A percentile compares a stretch with the other conserved stretches of the same genome.
These are phyloP conservation scores for Pyrus hybrid DNA, from an alignment of 331 rosid genomes.

Conservation along the genomic window DNA sequence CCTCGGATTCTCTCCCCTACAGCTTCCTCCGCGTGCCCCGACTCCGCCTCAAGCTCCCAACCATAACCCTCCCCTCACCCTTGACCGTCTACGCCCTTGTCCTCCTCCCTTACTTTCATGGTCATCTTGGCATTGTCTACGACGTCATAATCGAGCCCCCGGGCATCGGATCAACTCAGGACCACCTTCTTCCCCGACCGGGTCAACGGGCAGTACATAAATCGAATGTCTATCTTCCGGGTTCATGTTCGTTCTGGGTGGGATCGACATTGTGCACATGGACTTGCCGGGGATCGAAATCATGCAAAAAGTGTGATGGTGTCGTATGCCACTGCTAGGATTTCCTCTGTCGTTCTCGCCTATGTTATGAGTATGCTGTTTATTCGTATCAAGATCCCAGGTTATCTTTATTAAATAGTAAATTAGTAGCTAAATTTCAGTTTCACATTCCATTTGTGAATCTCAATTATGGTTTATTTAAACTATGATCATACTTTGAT, in stretches of 20 bases:
- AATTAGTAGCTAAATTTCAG: background rate
- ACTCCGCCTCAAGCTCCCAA: constrained; percentile 45
- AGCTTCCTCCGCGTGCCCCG: constrained; percentile 73
- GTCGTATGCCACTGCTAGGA: constrained; percentile 70
- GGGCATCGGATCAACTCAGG: constrained; percentile 82
- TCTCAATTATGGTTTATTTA: background rate
- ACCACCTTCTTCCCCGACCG: constrained; percentile 60
- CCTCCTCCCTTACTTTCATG: constrained; percentile 94
- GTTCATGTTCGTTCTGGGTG: constrained; percentile 89
- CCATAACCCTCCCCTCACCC: constrained; percentile 56
- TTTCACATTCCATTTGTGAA: background rate
- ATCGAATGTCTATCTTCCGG: constrained; percentile 85
- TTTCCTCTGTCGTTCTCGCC: constrained; percentile 50
- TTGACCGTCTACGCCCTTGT: constrained; percentile 65
- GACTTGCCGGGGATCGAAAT: constrained; percentile 83
- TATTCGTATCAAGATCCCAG: constrained; percentile 91
- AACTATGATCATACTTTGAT: background rate
- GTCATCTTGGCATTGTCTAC: constrained; percentile 84
- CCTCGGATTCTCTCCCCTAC: constrained; percentile 45
- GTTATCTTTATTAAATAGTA: constrained; percentile 59
- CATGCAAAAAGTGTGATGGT: constrained; percentile 64
- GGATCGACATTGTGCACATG: constrained; percentile 60
- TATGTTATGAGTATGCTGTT: constrained; percentile 91
- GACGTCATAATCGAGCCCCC: constrained; percentile 98
- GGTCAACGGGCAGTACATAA: constrained; percentile 90